phyloP scores from a whole-genome alignment of 1,284 basidiomycete species.

The Cerioporus squamosus region DNA sequence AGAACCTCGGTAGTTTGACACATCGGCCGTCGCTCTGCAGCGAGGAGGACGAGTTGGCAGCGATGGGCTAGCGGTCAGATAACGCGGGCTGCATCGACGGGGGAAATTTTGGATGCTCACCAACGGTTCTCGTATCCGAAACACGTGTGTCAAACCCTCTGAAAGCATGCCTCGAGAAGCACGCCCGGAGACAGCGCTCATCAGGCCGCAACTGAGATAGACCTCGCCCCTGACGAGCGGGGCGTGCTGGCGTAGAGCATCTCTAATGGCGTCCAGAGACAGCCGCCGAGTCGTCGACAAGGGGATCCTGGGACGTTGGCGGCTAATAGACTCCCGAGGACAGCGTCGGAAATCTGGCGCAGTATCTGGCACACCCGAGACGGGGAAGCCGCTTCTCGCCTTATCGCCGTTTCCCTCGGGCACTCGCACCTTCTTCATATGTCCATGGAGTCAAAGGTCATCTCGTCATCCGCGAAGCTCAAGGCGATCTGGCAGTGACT shows the following conservation, averaged over 20 bases:
- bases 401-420: conserved; percentile 21
- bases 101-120: conserved; percentile 8
- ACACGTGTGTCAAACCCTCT: conserved; percentile 23
- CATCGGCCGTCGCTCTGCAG: background rate
- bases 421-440: conserved; percentile 10
- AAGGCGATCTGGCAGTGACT: conserved; percentile 6
- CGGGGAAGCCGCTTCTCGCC: conserved; percentile 6
- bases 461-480: conserved; percentile 26
- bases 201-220: conserved; percentile 11
- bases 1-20: conserved; percentile 23
- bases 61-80: conserved; percentile 14
- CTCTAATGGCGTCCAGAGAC: background rate
- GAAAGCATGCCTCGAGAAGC: conserved; percentile 18
- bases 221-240: conserved; percentile 13
- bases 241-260: background rate
- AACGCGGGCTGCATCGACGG: conserved; percentile 13
- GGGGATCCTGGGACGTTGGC: background rate
- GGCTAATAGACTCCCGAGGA: background rate
- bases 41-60: conserved; percentile 1
- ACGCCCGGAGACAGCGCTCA: conserved; percentile 13
- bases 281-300: background rate
- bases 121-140: conserved; percentile 20
- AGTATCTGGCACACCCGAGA: background rate
- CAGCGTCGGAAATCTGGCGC: conserved; percentile 4
- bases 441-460: background rate